These are phyloP conservation scores for apple (Malus domestica) DNA, from an alignment of 306 rosid species.

Conservation along the genomic window ASM211411v1 NC_041801.1:35062001-35062500, in stretches of 20 bases:
- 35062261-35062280: not conserved
- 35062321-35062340: conserved; percentile 5
- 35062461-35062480: conserved; percentile 91
- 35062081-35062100: conserved; percentile 75
- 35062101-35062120: not conserved
- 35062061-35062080: conserved; percentile 94
- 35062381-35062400: conserved; percentile 46
- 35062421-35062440: conserved; percentile 91
- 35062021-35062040: conserved; percentile 99
- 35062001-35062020: conserved; percentile 94
- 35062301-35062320: not conserved
- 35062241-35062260: not conserved
- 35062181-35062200: not conserved
- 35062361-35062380: not conserved
- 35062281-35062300: not conserved
- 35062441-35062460: conserved; percentile 64
- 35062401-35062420: conserved; percentile 99
- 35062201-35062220: not conserved
- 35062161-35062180: not conserved
- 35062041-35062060: conserved; percentile 88
- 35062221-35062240: not conserved
- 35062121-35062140: not conserved
- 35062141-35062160: not conserved
- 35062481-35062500: conserved; percentile 95
- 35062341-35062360: not conserved